Base-by-base conservation (phyloP, 2,329 filamentous ascomycete genomes). In the Apiospora arundinis region DNA sequence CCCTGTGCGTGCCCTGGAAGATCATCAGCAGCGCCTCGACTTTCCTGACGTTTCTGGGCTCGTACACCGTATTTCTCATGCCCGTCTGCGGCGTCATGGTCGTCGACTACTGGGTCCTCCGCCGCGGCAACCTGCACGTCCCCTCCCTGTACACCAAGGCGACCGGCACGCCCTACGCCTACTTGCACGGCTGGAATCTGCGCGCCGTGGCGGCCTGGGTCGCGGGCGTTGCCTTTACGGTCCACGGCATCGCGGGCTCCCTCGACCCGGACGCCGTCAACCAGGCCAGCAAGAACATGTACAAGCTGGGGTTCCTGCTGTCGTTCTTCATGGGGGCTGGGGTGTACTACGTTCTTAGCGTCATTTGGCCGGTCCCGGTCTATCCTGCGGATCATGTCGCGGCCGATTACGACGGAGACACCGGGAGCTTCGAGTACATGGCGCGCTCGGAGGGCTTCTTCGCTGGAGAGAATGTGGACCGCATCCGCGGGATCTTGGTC, bases 21-120 rank as follows among this genome's bases (percentile, higher is more conserved):
- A 78, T 86, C 12, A 78, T 85, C 69, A 78, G 80, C 28, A 82
- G 77, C 7, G 83, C 83, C 0, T 73, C 76, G 6, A 78, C 78
- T 6, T 83, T 85, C 72, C 74, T 85, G 1, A 84, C 81, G 9
- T 85, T 85, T 71, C 74, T 85, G 0, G 79, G 80, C 79, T 78
- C 4, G 1, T 85, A 84, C 72, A 78, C 79, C 9, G 79, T 83
- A 67, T 84, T 85, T 75, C 76, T 85, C 71, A 80, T 80, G 68
- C 83, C 84, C 0, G 78, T 84, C 28, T 76, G 74, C 67, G 76
- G 71, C 23, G 67, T 74, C 46, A 73, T 74, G 76, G 80, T 84
- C 11, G 77, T 82, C 18, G 83, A 85, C 72, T 84, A 83, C 74
- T 81, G 76, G 73, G 49, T 82, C 56, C 72, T 77, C 4, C 77